These are phyloP conservation scores for Neurospora hispaniola DNA, from an alignment of 495 filamentous ascomycete genomes.

Conservation along the genomic window DNA sequence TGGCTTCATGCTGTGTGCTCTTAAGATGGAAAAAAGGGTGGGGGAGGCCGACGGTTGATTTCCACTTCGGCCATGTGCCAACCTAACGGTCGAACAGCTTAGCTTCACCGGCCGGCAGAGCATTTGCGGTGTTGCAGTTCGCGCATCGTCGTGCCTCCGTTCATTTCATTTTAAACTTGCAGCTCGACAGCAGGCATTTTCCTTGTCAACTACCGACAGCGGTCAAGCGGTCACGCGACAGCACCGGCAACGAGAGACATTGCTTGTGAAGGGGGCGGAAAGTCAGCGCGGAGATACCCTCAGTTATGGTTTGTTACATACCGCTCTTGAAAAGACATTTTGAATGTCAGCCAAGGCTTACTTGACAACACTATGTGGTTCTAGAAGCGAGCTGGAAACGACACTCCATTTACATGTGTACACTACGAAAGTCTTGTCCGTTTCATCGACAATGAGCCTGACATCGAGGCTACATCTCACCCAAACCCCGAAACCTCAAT, in stretches of 20 bases:
- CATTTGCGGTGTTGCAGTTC: not conserved
- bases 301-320: not conserved
- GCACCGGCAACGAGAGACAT: not conserved
- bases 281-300: not conserved
- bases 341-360: not conserved
- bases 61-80: not conserved
- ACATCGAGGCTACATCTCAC: not conserved
- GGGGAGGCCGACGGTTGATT: not conserved
- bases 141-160: not conserved
- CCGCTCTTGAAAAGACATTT: not conserved
- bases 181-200: not conserved
- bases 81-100: not conserved
- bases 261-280: not conserved
- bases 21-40: not conserved
- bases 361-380: not conserved
- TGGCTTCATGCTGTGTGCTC: not conserved
- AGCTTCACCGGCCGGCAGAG: not conserved
- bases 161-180: not conserved
- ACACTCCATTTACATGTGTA: not conserved
- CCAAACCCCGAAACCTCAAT: not conserved
- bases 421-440: not conserved
- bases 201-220: not conserved
- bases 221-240: not conserved
- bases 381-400: not conserved
- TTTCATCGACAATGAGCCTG: not conserved